phyloP scores from a whole-genome alignment of 192 early-diverging fungal genomes.

The Polychytrium aggregatum region DNA sequence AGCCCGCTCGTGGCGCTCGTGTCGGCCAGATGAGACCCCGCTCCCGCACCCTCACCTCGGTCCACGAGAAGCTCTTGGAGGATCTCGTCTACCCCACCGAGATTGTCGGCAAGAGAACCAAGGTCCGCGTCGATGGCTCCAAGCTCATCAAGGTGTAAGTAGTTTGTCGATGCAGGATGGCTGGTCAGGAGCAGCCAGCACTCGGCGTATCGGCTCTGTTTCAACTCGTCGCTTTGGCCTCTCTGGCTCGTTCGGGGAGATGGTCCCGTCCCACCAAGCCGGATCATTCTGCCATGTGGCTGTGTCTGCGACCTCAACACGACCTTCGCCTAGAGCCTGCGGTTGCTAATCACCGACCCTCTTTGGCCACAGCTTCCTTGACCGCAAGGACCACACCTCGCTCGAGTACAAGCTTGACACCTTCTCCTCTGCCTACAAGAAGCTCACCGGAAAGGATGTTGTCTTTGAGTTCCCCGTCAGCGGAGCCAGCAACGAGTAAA shows the following conservation, averaged over 20 bases:
- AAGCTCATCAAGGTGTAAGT: slow-evolving; percentile 89
- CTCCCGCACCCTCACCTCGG: slow-evolving; percentile 88
- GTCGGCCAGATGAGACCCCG: slow-evolving; percentile 89
- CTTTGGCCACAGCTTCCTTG: slow-evolving; percentile 58
- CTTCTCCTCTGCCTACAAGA: slow-evolving; percentile 90
- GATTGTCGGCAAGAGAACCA: slow-evolving; percentile 97
- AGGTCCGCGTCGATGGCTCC: slow-evolving; percentile 89
- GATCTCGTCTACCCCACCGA: slow-evolving; percentile 98
- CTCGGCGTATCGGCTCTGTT: too few relatives aligned
- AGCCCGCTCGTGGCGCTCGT: slow-evolving; percentile 82
- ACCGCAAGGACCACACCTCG: slow-evolving; percentile 95
- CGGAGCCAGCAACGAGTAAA: slow-evolving; percentile 36
- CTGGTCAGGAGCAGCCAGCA: too few relatives aligned
- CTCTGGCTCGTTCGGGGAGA: too few relatives aligned
- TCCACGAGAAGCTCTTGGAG: slow-evolving; percentile 94
- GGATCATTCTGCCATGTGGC: too few relatives aligned
- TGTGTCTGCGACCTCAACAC: too few relatives aligned
- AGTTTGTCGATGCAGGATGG: background rate
- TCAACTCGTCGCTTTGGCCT: too few relatives aligned
- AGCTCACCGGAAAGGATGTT: slow-evolving; percentile 96
- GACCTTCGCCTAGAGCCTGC: too few relatives aligned
- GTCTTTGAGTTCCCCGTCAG: slow-evolving; percentile 83
- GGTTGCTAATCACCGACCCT: too few relatives aligned
- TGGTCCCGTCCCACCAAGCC: too few relatives aligned
- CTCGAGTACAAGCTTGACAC: slow-evolving; percentile 98